phyloP scores from a whole-genome alignment of 164 flowering plant species.

The Chimonanthus praecox region DNA sequence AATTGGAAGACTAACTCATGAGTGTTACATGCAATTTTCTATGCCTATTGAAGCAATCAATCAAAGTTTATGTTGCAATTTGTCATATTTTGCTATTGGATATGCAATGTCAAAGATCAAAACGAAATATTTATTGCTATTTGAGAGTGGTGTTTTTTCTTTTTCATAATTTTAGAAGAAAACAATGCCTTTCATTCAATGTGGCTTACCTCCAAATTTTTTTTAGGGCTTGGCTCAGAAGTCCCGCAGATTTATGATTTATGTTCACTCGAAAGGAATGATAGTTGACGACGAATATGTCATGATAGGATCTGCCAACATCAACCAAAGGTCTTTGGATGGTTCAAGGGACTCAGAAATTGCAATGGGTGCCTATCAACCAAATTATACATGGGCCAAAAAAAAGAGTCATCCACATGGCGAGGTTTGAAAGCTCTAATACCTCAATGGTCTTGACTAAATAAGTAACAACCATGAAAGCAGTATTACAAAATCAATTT shows the following conservation, averaged over 20 bases:
- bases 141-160: no score
- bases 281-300: conserved; percentile 76
- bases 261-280: conserved; percentile 85
- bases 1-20: no score
- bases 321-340: conserved; percentile 76
- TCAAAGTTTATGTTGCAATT: no score
- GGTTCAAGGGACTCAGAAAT: conserved; percentile 85
- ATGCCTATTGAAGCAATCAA: no score
- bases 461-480: neutral
- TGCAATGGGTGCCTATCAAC: conserved; percentile 86
- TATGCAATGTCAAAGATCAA: no score
- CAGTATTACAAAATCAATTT: neutral
- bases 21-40: no score
- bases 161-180: neutral
- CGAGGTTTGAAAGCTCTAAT: conserved; percentile 38
- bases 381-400: conserved; percentile 54
- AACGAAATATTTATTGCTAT: no score
- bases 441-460: neutral
- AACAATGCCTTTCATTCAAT: neutral
- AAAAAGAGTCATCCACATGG: conserved; percentile 50
- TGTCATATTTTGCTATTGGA: no score
- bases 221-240: conserved; percentile 37
- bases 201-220: neutral
- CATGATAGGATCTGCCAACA: conserved; percentile 71
- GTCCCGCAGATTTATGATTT: conserved; percentile 65